Evolutionary conservation across 2,329 filamentous ascomycete species (phyloP).

Genomic region (Botryotinia globosa): DNA sequence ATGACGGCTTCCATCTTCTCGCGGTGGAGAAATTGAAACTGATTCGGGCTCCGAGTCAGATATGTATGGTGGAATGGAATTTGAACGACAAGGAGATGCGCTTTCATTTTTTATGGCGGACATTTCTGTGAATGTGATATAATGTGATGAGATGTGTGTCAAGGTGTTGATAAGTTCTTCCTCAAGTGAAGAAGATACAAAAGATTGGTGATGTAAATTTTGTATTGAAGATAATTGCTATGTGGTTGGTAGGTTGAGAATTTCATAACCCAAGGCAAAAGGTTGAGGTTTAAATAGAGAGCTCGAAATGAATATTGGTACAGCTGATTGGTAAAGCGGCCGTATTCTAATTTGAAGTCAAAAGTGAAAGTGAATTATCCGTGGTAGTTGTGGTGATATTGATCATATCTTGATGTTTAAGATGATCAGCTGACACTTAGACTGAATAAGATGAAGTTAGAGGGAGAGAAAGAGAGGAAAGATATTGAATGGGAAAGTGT

Average conservation of each 20-base stretch:
- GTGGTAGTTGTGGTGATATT: background rate
- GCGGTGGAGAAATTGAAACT: background rate
- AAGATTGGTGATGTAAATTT: no score
- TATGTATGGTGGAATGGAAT: background rate
- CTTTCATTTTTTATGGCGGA: background rate
- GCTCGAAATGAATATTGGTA: background rate
- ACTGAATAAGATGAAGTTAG: background rate
- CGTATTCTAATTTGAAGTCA: background rate
- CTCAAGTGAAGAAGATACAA: background rate
- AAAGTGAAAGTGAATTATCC: background rate
- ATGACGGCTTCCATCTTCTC: background rate
- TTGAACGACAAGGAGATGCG: background rate
- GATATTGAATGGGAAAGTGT: background rate
- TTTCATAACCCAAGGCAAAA: background rate
- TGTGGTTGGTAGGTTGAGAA: background rate
- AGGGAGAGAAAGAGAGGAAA: background rate
- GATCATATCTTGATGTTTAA: background rate
- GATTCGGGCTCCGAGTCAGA: background rate
- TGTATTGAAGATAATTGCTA: background rate
- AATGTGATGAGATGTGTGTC: background rate
- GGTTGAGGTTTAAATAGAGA: background rate
- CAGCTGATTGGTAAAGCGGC: background rate
- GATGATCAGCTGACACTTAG: background rate
- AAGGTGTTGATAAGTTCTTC: background rate
- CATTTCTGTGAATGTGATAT: background rate